These are phyloP conservation scores for Aristolochia contorta DNA, from an alignment of 164 flowering plant genomes.

Conservation along the genomic window DNA sequence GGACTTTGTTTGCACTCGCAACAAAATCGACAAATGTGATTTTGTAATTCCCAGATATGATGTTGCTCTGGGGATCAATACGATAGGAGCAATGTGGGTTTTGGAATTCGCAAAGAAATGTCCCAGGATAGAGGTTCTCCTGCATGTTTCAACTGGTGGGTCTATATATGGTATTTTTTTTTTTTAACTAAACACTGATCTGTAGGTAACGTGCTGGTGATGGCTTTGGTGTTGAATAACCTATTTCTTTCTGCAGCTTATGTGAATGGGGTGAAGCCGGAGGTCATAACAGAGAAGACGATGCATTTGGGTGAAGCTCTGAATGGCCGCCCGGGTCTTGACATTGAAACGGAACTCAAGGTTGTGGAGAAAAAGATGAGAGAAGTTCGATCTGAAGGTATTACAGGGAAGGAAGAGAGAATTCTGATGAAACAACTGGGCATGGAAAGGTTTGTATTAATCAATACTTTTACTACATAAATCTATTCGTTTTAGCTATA, in stretches of 20 bases:
- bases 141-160: conserved; percentile 61
- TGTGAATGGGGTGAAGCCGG: conserved; percentile 46
- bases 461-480: background rate
- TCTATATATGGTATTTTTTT: too few relatives aligned
- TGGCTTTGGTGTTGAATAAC: background rate
- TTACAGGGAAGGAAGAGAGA: conserved; percentile 16
- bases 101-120: conserved; percentile 51
- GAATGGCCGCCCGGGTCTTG: too few relatives aligned
- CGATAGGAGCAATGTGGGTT: too few relatives aligned
- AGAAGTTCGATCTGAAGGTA: conserved; percentile 18
- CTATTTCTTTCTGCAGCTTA: conserved; percentile 29
- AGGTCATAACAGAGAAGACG: too few relatives aligned
- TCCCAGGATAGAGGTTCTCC: conserved; percentile 27
- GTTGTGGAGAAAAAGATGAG: conserved; percentile 24
- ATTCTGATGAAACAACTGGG: too few relatives aligned
- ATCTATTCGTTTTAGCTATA: too few relatives aligned
- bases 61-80: conserved; percentile 35
- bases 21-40: background rate
- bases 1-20: too few relatives aligned
- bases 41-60: conserved; percentile 45
- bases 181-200: background rate
- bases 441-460: conserved; percentile 36
- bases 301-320: too few relatives aligned
- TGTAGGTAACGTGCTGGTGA: background rate
- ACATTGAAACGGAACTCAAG: too few relatives aligned